Evolutionary conservation across 805 yeast species (phyloP).

Genomic region (Candida silvatica): DNA sequence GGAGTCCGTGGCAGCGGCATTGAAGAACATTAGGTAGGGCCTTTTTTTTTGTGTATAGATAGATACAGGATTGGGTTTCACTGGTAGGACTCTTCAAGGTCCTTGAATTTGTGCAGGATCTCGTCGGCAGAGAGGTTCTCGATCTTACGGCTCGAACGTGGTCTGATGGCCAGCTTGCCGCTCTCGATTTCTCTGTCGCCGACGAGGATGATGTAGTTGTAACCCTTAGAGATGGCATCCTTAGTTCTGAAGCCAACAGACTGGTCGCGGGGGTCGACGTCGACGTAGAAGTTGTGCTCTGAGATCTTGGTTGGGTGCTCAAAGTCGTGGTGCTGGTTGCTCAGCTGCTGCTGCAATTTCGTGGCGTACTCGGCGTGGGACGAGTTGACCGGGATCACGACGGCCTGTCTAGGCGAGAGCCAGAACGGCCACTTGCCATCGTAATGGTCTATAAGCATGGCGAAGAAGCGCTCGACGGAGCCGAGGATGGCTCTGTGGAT

Average conservation of each 20-base stretch:
- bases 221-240: constrained; percentile 68
- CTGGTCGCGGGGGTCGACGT: constrained; percentile 65
- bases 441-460: constrained; percentile 82
- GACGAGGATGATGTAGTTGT: constrained; percentile 71
- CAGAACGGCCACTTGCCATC: constrained; percentile 97
- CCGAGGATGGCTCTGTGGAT: constrained; percentile 95
- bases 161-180: constrained; percentile 55
- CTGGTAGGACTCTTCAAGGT: constrained; percentile 41
- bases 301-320: constrained; percentile 44
- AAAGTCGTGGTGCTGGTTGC: constrained; percentile 29
- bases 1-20: constrained; percentile 13
- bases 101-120: constrained; percentile 42
- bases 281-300: constrained; percentile 59
- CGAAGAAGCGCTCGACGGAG: constrained; percentile 86
- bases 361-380: constrained; percentile 49
- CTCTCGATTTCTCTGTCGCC: constrained; percentile 76
- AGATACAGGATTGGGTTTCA: constrained; percentile 9
- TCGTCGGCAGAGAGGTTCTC: constrained; percentile 39
- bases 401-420: constrained; percentile 88
- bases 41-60: constrained; percentile 2
- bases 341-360: constrained; percentile 35
- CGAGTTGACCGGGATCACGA: constrained; percentile 71
- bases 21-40: constrained; percentile 5
- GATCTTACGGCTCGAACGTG: constrained; percentile 40
- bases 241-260: constrained; percentile 76